Evolutionary conservation across 2,329 filamentous ascomycete species (phyloP), one percentile per base, ranked within the genome.

Genomic region (Botryotinia narcissicola): DNA sequence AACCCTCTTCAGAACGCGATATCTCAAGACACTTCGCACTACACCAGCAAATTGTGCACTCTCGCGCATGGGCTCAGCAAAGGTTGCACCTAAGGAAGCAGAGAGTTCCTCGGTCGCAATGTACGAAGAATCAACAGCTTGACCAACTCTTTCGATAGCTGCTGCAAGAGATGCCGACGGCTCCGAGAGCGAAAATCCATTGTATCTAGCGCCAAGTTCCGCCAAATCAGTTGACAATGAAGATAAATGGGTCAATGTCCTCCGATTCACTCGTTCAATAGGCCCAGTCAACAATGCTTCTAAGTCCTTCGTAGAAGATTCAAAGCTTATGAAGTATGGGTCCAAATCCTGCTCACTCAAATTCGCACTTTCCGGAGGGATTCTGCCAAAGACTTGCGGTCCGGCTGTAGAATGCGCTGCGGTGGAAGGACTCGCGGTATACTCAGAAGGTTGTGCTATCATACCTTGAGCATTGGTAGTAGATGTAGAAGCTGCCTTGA

Each of bases 21-120:
- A 99, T 76, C 93, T 90, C 72, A 99, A 85, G 48, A 99, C 95
- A 77, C 87, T 93, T 60, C 95, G 90, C 5, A 99, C 96, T 1
- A 99, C 94, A 18, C 96, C 93, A 0, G 96, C 96, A 81, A 99
- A 99, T 80, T 99, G 96, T 20, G 96, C 95, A 79, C 94, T 97
- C 83, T 99, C 96, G 72, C 97, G 90, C 94, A 99, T 98, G 0
- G 96, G 96, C 80, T 99, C 97, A 0, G 97, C 94, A 80, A 99
- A 99, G 77, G 90, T 96, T 48, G 95, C 95, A 32, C 95, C 95
- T n/a, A 99, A 85, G 0, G 92, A 92, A 2, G 90, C 90, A 0
- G 95, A 95, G 4, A 99, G 85, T 81, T 99, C 96, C 79, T 97
- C 93, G 0, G 95, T 98, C 16, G 93, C 94, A 76, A 99, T 95